These are phyloP conservation scores for Coprinopsis marcescibilis DNA, from an alignment of 768 basidiomycete genomes.

Conservation along the genomic window DNA sequence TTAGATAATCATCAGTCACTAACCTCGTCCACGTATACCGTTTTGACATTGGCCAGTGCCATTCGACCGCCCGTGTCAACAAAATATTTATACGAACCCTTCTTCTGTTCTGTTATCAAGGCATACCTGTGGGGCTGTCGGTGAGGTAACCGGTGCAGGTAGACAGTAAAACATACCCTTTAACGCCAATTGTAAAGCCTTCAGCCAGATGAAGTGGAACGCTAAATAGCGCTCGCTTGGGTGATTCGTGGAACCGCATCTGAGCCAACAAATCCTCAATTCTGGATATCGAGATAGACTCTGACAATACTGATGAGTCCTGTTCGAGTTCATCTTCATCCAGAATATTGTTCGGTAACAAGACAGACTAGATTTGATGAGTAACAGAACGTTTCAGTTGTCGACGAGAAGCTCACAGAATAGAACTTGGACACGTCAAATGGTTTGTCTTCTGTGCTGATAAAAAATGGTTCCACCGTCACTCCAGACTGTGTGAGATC, in stretches of 20 bases:
- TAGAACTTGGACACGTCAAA: conserved; percentile 79
- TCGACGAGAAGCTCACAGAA: conserved; percentile 42
- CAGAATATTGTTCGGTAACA: conserved; percentile 46
- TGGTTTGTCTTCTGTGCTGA: conserved; percentile 55
- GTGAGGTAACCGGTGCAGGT: neutral
- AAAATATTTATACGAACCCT: conserved; percentile 78
- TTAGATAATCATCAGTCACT: conserved; percentile 9
- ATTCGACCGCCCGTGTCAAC: conserved; percentile 69
- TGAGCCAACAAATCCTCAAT: conserved; percentile 73
- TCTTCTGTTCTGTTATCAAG: conserved; percentile 83
- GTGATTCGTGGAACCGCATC: conserved; percentile 76
- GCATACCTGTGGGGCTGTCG: conserved; percentile 57
- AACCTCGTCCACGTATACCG: conserved; percentile 76
- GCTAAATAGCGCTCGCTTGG: conserved; percentile 79
- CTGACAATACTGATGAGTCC: conserved; percentile 46
- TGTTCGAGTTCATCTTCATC: conserved; percentile 45
- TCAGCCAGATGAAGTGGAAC: conserved; percentile 76
- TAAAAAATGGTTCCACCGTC: conserved; percentile 85
- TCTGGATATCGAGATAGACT: conserved; percentile 70
- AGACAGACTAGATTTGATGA: conserved; percentile 43
- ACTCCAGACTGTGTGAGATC: conserved; percentile 79
- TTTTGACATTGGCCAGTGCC: conserved; percentile 69
- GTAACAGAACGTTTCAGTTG: neutral
- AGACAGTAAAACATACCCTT: conserved; percentile 47
- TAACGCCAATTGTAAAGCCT: conserved; percentile 71